Evolutionary conservation across 1,139 yeast genomes (phyloP).

Genomic region (Zygosaccharomyces sapae): DNA sequence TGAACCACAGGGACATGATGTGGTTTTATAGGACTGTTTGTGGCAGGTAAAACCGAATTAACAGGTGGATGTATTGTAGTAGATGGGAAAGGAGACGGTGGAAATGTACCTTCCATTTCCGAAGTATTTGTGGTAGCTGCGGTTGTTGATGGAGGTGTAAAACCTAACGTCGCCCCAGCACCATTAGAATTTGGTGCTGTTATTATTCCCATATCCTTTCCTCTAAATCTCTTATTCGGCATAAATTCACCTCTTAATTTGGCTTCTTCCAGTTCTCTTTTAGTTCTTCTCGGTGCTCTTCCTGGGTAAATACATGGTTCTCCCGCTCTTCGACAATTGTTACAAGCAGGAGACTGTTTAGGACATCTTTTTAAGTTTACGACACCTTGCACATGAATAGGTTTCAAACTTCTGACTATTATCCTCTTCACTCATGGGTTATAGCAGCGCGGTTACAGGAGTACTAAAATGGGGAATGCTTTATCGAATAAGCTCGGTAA

Average conservation of each 20-base stretch:
- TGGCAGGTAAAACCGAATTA: not conserved
- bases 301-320: constrained; percentile 45
- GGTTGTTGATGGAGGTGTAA: too few species aligned
- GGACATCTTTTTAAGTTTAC: constrained; percentile 49
- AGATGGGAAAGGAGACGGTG: constrained; percentile 11
- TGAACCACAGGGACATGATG: constrained; percentile 7
- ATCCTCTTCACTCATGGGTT: constrained; percentile 2
- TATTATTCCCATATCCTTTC: not conserved
- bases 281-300: constrained; percentile 41
- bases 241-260: constrained; percentile 26
- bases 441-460: not conserved
- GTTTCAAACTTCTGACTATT: constrained; percentile 15
- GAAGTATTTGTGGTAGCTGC: too few species aligned
- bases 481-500: too few species aligned
- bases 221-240: constrained; percentile 16
- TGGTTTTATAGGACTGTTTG: not conserved
- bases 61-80: not conserved
- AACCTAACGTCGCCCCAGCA: too few species aligned
- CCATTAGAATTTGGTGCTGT: too few species aligned
- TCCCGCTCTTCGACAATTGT: constrained; percentile 41
- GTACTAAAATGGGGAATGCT: not conserved
- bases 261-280: constrained; percentile 37
- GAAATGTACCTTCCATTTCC: constrained; percentile 2
- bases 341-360: constrained; percentile 44
- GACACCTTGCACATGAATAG: constrained; percentile 44